Base-by-base conservation (phyloP, 2,329 filamentous ascomycete genomes). In the Colletotrichum magnum region DNA sequence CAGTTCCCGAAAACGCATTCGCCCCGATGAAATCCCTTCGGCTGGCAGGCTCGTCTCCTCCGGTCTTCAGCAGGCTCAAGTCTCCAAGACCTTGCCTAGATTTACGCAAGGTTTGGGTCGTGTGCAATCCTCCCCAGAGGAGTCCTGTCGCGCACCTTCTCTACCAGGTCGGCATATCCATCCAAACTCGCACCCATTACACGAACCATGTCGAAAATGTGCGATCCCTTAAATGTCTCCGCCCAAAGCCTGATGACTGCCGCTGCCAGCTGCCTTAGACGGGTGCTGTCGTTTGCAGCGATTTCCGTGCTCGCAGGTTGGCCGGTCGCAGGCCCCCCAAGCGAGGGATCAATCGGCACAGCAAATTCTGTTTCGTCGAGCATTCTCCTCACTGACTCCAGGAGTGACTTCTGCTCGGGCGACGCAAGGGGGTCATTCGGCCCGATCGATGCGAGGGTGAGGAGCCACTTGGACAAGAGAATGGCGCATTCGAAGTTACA, bases 401-500 rank as follows among this genome's bases (percentile, higher is more conserved):
- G 79, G 3, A 90, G 79, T 57, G 81, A 84, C 73, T 81, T 85
- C 73, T 90, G 88, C 21, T 90, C 88, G 0, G 77, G 75, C 0
- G 86, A 84, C 7, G 83, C 80, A 4, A 86, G 84, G 36, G 84
- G 79, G 53, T 89, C 86, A 32, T 81, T 81, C 1, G 85, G 83
- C 12, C 83, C 81, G 70, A 88, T 85, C 15, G 85, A 83, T 0
- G 85, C 82, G 2, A 90, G 82, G 0, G 87, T 89, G 64, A 89
- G 79, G 2, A 90, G 81, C 88, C 88, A 90, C 75, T 88, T 89
- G 56, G 87, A 88, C 18, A 90, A 81, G 43, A 90, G 78, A 9
- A 90, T 84, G 36, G 88, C 88, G 68, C 88, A 90, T 73, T 90
- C 88, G 54, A 90, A 85, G 72, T 89, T 89, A 74, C 87, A 89